Evolutionary conservation across 2,329 filamentous ascomycete genomes (phyloP), one percentile per base, ranked within the genome.

Genomic region (Ascochyta pisi): DNA sequence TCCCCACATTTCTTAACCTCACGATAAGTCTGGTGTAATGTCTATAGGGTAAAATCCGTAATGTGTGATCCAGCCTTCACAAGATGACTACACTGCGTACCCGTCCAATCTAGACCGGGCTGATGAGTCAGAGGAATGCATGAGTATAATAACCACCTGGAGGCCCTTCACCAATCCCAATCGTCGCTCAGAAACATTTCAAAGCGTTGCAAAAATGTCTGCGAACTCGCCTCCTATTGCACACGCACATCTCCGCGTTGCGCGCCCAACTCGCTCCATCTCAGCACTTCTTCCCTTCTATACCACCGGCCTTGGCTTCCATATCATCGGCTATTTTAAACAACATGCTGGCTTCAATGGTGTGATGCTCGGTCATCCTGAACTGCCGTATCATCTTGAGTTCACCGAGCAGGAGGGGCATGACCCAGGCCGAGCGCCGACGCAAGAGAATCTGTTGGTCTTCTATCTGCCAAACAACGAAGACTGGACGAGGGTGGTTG

Each of bases 361-460:
- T 12, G 48, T 79, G 9, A 77, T 81, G 75, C 69, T 81, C 8
- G 78, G 78, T 15, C 73, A 76, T 52, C 65, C 66, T 6, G 61
- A 58, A 7, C 70, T 70, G 3, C 68, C 68, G 0, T 80, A 78
- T 60, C 79, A 82, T 55, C 71, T 82, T 16, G 79, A 82, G 60
- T 78, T 81, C 53, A 80, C 77, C 0, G 65, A 67, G 3, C 64
- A 74, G 37, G 27, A 58, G 10, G 74, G 70, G 0, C 74, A 79
- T 50, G 62, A 71, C 2, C 73, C 65, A 4, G 76, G 74, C 3
- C 65, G 67, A 33, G 26, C 76, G 6, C 78, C 78, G 3, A 78
- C 76, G 0, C 68, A 77, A 49, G 79, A 81, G 58, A 79, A 81
- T 50, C 64, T 81, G 26, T 61, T 81, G 3, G 73, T 81, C 8